phyloP scores from a whole-genome alignment of 2,329 filamentous ascomycete species.

The Cercospora citrullina region DNA sequence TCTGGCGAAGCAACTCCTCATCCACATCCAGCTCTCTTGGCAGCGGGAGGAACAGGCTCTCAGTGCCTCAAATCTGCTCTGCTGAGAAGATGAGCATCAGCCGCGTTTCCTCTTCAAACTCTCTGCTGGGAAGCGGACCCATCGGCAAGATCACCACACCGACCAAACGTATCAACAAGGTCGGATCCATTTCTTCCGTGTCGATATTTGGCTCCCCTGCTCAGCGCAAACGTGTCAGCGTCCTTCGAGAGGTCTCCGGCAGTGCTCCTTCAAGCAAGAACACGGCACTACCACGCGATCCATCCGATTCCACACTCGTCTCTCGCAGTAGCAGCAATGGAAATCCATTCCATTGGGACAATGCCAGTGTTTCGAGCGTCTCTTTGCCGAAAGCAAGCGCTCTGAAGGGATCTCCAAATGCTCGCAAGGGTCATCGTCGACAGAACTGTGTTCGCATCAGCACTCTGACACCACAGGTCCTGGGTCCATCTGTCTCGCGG shows the following conservation, averaged over 20 bases:
- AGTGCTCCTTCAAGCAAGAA: slow-evolving; percentile 30
- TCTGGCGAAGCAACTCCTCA: slow-evolving; percentile 21
- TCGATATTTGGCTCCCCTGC: slow-evolving; percentile 42
- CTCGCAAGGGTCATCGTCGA: slow-evolving; percentile 46
- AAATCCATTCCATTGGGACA: slow-evolving; percentile 51
- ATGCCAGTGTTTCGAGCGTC: slow-evolving; percentile 25
- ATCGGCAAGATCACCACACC: slow-evolving; percentile 41
- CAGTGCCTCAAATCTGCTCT: slow-evolving; percentile 37
- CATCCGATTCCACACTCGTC: slow-evolving; percentile 43
- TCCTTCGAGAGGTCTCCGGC: slow-evolving; percentile 38
- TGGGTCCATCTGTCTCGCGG: slow-evolving; percentile 37
- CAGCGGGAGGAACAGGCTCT: slow-evolving; percentile 32
- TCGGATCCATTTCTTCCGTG: slow-evolving; percentile 37
- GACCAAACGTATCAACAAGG: slow-evolving; percentile 23
- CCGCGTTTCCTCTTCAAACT: slow-evolving; percentile 38
- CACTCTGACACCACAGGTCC: slow-evolving; percentile 44
- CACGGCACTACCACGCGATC: slow-evolving; percentile 39
- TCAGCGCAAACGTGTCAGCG: slow-evolving; percentile 34
- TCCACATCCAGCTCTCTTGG: slow-evolving; percentile 31
- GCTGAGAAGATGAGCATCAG: slow-evolving; percentile 41
- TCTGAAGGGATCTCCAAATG: slow-evolving; percentile 48
- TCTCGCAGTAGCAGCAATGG: slow-evolving; percentile 46
- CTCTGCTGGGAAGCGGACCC: slow-evolving; percentile 26
- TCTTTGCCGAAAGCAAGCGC: slow-evolving; percentile 44
- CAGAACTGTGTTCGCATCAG: slow-evolving; percentile 51